Base-by-base conservation (phyloP, 2,329 filamentous ascomycete genomes). In the Colletotrichum chrysophilum region DNA sequence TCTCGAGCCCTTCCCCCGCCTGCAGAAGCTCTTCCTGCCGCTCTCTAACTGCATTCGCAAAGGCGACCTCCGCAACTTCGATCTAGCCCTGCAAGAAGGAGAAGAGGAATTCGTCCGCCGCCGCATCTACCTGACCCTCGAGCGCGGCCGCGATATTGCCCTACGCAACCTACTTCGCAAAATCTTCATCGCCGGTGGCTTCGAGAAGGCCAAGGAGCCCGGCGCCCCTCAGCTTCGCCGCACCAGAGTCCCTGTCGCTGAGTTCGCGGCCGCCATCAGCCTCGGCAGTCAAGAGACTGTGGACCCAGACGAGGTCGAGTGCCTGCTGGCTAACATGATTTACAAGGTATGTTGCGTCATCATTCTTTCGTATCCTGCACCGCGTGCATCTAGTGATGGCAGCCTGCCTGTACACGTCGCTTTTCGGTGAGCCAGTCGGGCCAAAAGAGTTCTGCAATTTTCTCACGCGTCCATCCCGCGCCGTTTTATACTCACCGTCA, bases 81-180 rank as follows among this genome's bases (percentile, higher is more conserved):
- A 98, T 80, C 86, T 91, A 21, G 96, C 96, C 3, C 90, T 99
- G 32, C 90, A 93, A 66, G 91, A 93, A 9, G 94, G 94, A 30
- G 96, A 98, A 85, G 93, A 96, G n/a, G 95, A 97, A 79, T 98
- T 98, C 79, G 96, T 98, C 78, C 96, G 94, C 83, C 92, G 94
- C 34, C 94, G 96, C 60, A 98, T 99, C 79, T 99, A 98, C 84
- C 91, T 99, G 26, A 98, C 97, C 0, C 90, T 99, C 0, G 97
- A 99, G 83, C 92, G 97, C 58, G 95, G 95, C 14, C 94, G 97
- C 66, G 97, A 99, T 81, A 95, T 98, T 77, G 94, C 96, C 12
- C 85, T 99, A 77, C 94, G 97, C 71, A 99, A 99, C 82, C 88
- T 99, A 4, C 91, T 98, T 76, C 92, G 97, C 55, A 98, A 97